phyloP scores from a whole-genome alignment of 257 asterid genomes.

The Galeopsis tetrahit region DNA sequence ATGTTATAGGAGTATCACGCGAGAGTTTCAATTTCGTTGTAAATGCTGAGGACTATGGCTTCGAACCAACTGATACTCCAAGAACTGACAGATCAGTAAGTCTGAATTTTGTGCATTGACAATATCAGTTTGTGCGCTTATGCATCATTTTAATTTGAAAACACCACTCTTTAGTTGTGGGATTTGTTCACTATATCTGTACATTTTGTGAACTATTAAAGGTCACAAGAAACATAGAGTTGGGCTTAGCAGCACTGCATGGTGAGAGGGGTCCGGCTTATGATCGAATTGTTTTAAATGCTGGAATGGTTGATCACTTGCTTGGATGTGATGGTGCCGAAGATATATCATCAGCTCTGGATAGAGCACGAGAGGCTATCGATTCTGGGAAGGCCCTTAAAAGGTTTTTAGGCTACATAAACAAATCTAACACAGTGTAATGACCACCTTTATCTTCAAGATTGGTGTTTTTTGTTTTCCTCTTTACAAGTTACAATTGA shows the following conservation, averaged over 20 bases:
- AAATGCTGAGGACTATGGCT: conserved; percentile 77
- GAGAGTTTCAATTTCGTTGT: conserved; percentile 75
- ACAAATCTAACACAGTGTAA: conserved; percentile 56
- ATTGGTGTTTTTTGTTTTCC: conserved; percentile 9
- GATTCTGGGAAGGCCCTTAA: conserved; percentile 85
- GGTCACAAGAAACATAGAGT: conserved; percentile 79
- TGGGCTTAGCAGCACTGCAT: conserved; percentile 84
- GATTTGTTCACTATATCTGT: not conserved
- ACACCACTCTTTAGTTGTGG: not conserved
- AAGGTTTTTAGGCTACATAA: conserved; percentile 73
- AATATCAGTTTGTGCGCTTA: conserved; percentile 4
- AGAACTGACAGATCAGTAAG: conserved; percentile 97
- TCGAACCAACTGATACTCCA: conserved; percentile 94
- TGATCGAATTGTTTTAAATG: conserved; percentile 83
- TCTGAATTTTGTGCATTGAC: not conserved
- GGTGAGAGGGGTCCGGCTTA: conserved; percentile 93
- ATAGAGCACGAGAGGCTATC: conserved; percentile 91
- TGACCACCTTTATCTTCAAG: not conserved
- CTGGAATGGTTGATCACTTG: conserved; percentile 93
- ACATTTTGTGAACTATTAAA: conserved; percentile 32
- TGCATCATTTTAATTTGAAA: not conserved
- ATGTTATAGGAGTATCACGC: conserved; percentile 78
- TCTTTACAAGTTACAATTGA: not conserved
- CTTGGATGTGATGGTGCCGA: conserved; percentile 94
- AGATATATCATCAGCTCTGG: conserved; percentile 67